A percentile compares a stretch with the other conserved stretches of the same genome.
Evolutionary conservation across 805 yeast species (phyloP).

Genomic region (Huiozyma naganishii): DNA sequence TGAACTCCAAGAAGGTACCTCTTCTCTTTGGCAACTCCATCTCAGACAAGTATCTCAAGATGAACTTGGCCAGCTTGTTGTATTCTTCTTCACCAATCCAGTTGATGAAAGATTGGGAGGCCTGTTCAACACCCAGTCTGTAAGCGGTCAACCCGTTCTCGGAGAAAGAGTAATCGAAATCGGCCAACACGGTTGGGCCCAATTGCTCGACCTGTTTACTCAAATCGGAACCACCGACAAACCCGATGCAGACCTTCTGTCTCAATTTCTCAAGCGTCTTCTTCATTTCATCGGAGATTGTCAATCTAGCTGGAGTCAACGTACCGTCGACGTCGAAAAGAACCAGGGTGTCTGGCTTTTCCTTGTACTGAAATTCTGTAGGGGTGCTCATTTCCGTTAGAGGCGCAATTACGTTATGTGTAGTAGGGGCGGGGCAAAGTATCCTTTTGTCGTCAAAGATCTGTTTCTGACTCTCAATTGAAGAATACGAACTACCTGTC

Average conservation of each 20-base stretch:
- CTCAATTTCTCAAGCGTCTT: conserved; percentile 62
- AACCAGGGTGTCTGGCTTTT: conserved; percentile 77
- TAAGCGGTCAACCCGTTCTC: conserved; percentile 98
- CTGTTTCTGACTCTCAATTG: too few species aligned
- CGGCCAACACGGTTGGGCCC: conserved; percentile 63
- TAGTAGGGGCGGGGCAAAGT: neutral
- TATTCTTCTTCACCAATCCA: conserved; percentile 96
- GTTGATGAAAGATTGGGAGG: conserved; percentile 85
- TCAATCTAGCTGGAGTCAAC: conserved; percentile 90
- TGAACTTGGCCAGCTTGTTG: conserved; percentile 78
- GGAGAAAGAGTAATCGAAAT: conserved; percentile 91
- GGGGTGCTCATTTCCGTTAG: too few species aligned
- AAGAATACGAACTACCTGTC: too few species aligned
- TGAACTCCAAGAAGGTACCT: conserved; percentile 97
- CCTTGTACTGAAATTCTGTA: conserved; percentile 56
- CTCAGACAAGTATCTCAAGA: conserved; percentile 72
- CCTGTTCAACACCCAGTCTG: conserved; percentile 77
- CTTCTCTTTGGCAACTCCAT: conserved; percentile 92
- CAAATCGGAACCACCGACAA: conserved; percentile 95
- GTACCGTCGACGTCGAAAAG: conserved; percentile 98
- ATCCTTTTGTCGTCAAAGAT: too few species aligned
- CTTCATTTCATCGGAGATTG: conserved; percentile 67
- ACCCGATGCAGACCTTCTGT: conserved; percentile 89
- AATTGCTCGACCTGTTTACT: conserved; percentile 93
- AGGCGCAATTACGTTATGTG: conserved; percentile 11